These are phyloP conservation scores for Thelonectria discophora DNA, from an alignment of 2,329 filamentous ascomycete species.

Conservation along the genomic window DNA sequence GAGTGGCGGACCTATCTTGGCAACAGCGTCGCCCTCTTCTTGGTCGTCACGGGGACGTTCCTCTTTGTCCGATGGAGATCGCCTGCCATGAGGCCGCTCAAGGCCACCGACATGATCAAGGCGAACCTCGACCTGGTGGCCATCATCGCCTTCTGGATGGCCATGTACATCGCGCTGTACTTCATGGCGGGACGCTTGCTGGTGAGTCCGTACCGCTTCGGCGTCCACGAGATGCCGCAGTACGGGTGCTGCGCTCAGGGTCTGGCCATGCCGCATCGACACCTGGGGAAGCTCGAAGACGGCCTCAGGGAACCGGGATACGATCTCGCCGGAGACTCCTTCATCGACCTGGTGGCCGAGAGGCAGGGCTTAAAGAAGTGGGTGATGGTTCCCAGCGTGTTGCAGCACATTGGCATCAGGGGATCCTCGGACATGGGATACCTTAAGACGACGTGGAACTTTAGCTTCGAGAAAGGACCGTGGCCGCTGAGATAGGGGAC, in stretches of 20 bases:
- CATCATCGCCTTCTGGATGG: conserved; percentile 38
- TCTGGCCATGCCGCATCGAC: conserved; percentile 43
- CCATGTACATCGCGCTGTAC: conserved; percentile 37
- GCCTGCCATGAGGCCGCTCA: conserved; percentile 20
- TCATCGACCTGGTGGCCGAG: conserved; percentile 45
- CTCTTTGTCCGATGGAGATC: conserved; percentile 27
- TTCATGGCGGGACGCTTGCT: conserved; percentile 43
- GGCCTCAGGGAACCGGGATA: conserved; percentile 32
- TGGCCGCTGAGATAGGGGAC: conserved; percentile 5
- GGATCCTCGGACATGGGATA: conserved; percentile 40
- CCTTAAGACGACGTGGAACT: conserved; percentile 45
- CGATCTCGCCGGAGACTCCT: conserved; percentile 42
- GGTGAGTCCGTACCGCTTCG: conserved; percentile 34
- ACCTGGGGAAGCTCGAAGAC: conserved; percentile 35
- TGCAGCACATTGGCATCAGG: conserved; percentile 46
- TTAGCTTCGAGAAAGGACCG: conserved; percentile 42
- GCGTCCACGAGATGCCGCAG: conserved; percentile 45
- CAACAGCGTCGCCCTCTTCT: conserved; percentile 36
- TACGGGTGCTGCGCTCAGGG: conserved; percentile 50
- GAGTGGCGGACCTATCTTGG: conserved; percentile 42
- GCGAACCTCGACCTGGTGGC: conserved; percentile 4
- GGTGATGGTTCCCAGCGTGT: conserved; percentile 45
- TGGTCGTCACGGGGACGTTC: conserved; percentile 13
- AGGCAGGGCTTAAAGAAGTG: conserved; percentile 41
- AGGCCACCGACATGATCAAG: conserved; percentile 22